phyloP scores from a whole-genome alignment of 2,329 filamentous ascomycete genomes.

The Pseudogymnoascus sp. region DNA sequence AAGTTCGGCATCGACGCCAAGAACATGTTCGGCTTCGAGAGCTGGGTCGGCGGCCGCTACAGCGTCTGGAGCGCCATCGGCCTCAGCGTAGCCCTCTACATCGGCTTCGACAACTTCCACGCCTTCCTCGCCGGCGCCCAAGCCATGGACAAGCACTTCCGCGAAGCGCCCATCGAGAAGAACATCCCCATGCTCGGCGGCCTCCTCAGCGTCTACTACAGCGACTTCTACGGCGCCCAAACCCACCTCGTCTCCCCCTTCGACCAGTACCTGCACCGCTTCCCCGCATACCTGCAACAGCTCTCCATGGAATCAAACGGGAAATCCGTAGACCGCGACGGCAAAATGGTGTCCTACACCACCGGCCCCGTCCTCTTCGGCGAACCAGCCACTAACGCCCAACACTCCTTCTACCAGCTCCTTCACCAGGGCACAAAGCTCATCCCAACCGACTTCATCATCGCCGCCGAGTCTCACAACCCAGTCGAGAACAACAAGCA shows the following conservation, averaged over 20 bases:
- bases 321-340: conserved; percentile 88
- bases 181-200: conserved; percentile 93
- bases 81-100: conserved; percentile 85
- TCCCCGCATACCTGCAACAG: conserved; percentile 98
- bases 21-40: conserved; percentile 99
- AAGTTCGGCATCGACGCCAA: conserved; percentile 98
- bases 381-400: conserved; percentile 96
- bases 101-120: conserved; percentile 96
- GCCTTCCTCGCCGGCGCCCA: conserved; percentile 91
- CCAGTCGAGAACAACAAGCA: conserved; percentile 85
- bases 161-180: conserved; percentile 76
- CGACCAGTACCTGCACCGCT: conserved; percentile 97
- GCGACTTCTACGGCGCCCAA: conserved; percentile 96
- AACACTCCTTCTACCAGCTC: conserved; percentile 99
- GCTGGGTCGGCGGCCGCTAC: conserved; percentile 97
- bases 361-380: conserved; percentile 94
- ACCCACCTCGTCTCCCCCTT: conserved; percentile 96
- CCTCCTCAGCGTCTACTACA: conserved; percentile 96
- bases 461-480: conserved; percentile 95
- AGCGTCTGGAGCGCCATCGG: conserved; percentile 99
- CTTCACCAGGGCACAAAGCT: conserved; percentile 98
- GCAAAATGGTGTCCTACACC: conserved; percentile 90
- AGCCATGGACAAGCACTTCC: conserved; percentile 98
- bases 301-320: conserved; percentile 99
- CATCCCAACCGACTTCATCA: conserved; percentile 95